Evolutionary conservation across 495 filamentous ascomycete species (phyloP), one percentile per base, ranked within the genome.

Genomic region (Hypoxylon lienhwacheense): DNA sequence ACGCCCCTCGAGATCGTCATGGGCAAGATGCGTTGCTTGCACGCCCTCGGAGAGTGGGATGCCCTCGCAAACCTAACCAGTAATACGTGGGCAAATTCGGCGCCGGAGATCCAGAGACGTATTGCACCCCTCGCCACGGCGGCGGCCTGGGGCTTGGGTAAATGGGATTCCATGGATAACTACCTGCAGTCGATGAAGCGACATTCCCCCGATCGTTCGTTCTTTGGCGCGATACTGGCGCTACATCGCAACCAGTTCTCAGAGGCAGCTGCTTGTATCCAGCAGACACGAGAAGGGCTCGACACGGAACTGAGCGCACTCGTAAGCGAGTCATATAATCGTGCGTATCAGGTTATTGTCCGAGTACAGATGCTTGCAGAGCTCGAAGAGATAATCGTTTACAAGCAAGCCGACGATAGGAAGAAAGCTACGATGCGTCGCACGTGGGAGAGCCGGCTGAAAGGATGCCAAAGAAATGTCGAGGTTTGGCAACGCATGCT

Each of bases 401-500:
- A 97, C 73, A 97, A 99, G 73, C 91, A 97, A 62, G 87, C 87
- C 53, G 82, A 84, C 47, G 86, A 92, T 29, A 85, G 89, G 53
- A 96, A 92, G 73, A 89, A 91, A 68, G 88, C 86, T 16, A 90
- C 87, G 7, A 87, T 99, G 86, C 83, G 95, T 17, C 76, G 81
- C 31, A 99, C 95, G 10, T 99, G 93, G 93, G 95, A 92, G 64
- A 91, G 87, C 51, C 86, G 93, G 50, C 78, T 99, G 15, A 91
- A 91, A 55, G 93, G 93, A 15, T 96, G 93, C 58, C 92, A 97
- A 68, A 85, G 92, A 31, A 97, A 97, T 60, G 92, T 96, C 15
- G 93, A 99, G 61, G 91, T 97, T 5, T 99, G 93, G 93, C 91
- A 96, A 66, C 80, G 95, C 32, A 97, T 95, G 90, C 82, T 99